A percentile compares a stretch with the other conserved stretches of the same genome.
These are phyloP conservation scores for Colletotrichum caudatum DNA, from an alignment of 2,329 filamentous ascomycete genomes.

Conservation along the genomic window DNA sequence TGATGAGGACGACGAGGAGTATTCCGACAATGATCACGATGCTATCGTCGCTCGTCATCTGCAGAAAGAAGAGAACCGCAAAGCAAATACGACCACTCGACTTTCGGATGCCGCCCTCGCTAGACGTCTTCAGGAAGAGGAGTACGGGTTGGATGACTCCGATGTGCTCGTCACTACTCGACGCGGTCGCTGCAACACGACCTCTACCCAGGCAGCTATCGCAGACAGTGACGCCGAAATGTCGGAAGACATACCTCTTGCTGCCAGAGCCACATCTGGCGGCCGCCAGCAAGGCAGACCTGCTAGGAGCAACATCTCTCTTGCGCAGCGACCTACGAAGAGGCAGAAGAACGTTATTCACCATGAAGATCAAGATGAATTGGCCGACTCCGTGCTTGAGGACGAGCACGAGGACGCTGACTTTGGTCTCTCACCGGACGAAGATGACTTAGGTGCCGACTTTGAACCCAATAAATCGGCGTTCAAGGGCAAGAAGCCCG, in stretches of 20 bases:
- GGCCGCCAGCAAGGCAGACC: slow-evolving; percentile 43
- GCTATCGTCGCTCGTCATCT: slow-evolving; percentile 51
- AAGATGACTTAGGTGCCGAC: slow-evolving; percentile 12
- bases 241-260: slow-evolving; percentile 23
- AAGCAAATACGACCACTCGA: slow-evolving; percentile 15
- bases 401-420: slow-evolving; percentile 34
- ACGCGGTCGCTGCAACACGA: slow-evolving; percentile 5
- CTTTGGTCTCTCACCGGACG: slow-evolving; percentile 9
- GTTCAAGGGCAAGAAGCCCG: slow-evolving; percentile 10
- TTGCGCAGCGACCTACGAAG: slow-evolving; percentile 35
- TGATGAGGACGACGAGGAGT: slow-evolving; percentile 55
- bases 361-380: slow-evolving; percentile 37
- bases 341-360: slow-evolving; percentile 35
- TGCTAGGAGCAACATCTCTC: slow-evolving; percentile 49
- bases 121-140: slow-evolving; percentile 52
- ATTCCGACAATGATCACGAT: slow-evolving; percentile 44
- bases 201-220: not conserved
- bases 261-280: slow-evolving; percentile 42
- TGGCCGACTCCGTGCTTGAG: slow-evolving; percentile 44
- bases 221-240: slow-evolving; percentile 28
- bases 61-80: slow-evolving; percentile 51
- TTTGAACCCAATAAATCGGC: slow-evolving; percentile 7
- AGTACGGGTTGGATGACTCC: slow-evolving; percentile 44
- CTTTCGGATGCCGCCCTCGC: slow-evolving; percentile 50
- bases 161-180: not conserved